Conservation (phyloP, 306 rosid genomes). For the Ochetophila trinervis region DNA sequence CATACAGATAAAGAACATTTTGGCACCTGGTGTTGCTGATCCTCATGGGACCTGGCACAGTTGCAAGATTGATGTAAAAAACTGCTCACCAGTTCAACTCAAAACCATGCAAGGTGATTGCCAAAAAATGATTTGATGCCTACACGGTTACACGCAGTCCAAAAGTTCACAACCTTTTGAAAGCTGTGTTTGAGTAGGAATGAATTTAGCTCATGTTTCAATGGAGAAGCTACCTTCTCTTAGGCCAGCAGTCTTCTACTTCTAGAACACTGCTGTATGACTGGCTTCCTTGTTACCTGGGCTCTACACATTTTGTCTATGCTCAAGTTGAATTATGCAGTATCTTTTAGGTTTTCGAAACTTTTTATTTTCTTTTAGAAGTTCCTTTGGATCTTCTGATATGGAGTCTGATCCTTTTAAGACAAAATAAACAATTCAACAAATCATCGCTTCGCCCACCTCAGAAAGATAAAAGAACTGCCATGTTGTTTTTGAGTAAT, state of each 20-base stretch:
- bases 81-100: conserved; percentile 74
- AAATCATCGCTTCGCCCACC: too few relatives aligned
- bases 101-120: conserved; percentile 62
- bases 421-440: too few relatives aligned
- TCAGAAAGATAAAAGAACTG: neutral
- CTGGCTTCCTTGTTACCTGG: too few relatives aligned
- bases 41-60: conserved; percentile 74
- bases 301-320: too few relatives aligned
- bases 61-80: conserved; percentile 76
- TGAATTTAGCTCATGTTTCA: conserved; percentile 2
- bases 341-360: too few relatives aligned
- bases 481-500: too few relatives aligned
- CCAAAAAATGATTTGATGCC: neutral
- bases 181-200: too few relatives aligned
- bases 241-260: conserved; percentile 19
- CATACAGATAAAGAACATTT: conserved; percentile 71
- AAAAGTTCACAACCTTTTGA: neutral
- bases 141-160: neutral
- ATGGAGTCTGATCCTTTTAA: too few relatives aligned
- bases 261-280: neutral
- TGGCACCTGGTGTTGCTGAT: conserved; percentile 93
- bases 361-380: too few relatives aligned
- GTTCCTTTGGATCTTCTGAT: too few relatives aligned
- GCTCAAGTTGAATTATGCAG: too few relatives aligned
- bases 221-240: conserved; percentile 4